Evolutionary conservation across 106 monocot genomes (phyloP).

Genomic region (Dendrobium officinale): DNA sequence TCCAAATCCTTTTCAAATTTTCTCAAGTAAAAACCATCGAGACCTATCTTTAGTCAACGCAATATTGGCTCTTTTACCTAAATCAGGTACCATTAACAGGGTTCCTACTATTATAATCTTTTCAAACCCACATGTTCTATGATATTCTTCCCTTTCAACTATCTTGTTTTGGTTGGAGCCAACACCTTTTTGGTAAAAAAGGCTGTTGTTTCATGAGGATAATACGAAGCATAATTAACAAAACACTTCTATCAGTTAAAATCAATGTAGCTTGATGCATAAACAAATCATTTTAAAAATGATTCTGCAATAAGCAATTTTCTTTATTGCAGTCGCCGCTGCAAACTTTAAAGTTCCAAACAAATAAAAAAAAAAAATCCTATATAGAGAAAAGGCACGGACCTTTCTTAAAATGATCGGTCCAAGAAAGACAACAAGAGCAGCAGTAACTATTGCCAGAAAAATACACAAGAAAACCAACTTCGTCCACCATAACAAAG

Average conservation of each 20-base stretch:
- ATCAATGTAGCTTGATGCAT: neutral
- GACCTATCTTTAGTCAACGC: no score
- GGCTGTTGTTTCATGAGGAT: no score
- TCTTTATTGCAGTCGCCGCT: neutral
- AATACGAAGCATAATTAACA: no score
- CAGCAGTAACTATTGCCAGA: neutral
- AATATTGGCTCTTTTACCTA: no score
- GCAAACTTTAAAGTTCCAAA: neutral
- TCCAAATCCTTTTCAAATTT: no score
- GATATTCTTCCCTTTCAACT: no score
- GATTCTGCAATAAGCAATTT: neutral
- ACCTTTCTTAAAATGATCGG: neutral
- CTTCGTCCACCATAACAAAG: slow-evolving; percentile 2
- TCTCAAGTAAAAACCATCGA: no score
- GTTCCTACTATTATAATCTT: no score
- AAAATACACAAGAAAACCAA: slow-evolving; percentile 2
- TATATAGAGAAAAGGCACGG: neutral
- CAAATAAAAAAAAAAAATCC: neutral
- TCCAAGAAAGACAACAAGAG: neutral
- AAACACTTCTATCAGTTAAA: neutral
- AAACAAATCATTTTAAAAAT: neutral
- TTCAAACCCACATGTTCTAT: no score
- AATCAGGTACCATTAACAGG: no score
- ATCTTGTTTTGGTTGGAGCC: no score
- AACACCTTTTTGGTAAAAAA: no score